phyloP scores from a whole-genome alignment of 306 rosid genomes.

The Trifolium repens region DNA sequence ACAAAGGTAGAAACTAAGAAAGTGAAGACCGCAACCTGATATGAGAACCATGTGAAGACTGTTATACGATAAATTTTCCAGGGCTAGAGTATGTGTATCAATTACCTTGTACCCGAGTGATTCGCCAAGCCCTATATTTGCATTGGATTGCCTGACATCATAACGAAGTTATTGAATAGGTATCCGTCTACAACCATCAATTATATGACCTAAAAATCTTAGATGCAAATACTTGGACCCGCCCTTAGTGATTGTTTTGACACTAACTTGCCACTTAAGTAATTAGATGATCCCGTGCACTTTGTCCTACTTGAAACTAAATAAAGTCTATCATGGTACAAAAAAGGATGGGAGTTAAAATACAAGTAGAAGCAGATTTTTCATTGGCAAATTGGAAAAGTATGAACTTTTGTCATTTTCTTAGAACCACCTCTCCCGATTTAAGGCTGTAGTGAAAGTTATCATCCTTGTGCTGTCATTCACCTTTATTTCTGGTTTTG shows the following conservation, averaged over 20 bases:
- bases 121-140: no score
- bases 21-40: no score
- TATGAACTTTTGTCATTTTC: not conserved
- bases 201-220: no score
- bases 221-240: not conserved
- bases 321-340: conserved; percentile 4
- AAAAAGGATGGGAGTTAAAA: not conserved
- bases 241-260: not conserved
- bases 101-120: no score
- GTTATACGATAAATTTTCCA: no score
- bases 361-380: not conserved
- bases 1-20: no score
- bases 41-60: no score
- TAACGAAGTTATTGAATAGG: no score
- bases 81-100: no score
- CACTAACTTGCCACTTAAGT: not conserved
- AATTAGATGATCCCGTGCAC: not conserved
- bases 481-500: conserved; percentile 31
- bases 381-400: not conserved
- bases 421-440: not conserved
- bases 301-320: not conserved
- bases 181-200: no score
- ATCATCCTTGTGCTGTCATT: not conserved
- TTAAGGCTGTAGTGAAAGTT: not conserved
- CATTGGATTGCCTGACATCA: no score